Percentiles rank a stretch among this genome's conserved stretches.
These are phyloP conservation scores for Aspergillus sp. DNA, from an alignment of 2,329 filamentous ascomycete species.

Conservation along the genomic window DNA sequence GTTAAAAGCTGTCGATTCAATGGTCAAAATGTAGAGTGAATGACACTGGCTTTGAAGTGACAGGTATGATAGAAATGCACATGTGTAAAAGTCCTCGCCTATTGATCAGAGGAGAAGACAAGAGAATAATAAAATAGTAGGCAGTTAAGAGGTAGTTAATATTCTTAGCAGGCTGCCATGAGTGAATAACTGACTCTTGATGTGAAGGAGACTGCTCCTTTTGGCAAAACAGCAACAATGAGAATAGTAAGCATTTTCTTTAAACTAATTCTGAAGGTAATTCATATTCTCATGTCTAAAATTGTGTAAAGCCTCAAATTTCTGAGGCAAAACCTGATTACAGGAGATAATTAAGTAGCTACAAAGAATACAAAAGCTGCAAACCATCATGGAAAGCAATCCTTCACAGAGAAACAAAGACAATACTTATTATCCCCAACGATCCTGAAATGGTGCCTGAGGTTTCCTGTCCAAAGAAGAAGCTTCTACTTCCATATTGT, in stretches of 20 bases:
- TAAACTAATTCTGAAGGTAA: neutral
- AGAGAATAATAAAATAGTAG: neutral
- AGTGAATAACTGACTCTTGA: neutral
- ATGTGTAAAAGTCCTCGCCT: neutral
- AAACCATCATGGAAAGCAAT: neutral
- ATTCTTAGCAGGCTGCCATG: neutral
- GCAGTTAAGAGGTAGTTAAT: neutral
- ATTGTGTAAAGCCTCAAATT: neutral
- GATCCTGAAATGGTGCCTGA: slow-evolving; percentile 37
- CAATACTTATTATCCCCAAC: slow-evolving; percentile 9
- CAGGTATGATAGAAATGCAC: neutral
- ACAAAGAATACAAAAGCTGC: neutral
- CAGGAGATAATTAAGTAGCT: neutral
- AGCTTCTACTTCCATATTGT: slow-evolving; percentile 12
- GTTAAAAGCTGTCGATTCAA: neutral
- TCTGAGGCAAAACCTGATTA: neutral
- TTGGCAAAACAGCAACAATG: neutral
- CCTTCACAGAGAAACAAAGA: neutral
- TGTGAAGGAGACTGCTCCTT: neutral
- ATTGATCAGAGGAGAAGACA: neutral
- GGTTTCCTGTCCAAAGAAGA: slow-evolving; percentile 24
- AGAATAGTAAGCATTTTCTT: no score
- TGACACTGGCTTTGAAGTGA: neutral
- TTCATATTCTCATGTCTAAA: neutral
- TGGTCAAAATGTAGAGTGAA: neutral